Evolutionary conservation across 2,329 filamentous ascomycete species (phyloP).

Genomic region (Conoideocrella luteorostrata): DNA sequence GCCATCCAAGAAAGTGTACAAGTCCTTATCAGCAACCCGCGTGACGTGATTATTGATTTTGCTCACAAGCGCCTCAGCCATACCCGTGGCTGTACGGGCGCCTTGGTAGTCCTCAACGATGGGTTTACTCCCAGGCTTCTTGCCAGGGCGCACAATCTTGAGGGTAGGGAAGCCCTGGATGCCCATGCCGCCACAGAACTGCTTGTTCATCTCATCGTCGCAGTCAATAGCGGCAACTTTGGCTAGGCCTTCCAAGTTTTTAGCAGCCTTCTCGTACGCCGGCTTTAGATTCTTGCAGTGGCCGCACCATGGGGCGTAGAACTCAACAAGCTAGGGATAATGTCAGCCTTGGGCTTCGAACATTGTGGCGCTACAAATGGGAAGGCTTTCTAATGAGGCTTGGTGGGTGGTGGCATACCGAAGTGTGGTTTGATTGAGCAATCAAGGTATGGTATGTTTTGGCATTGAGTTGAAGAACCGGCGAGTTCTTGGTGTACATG

Average conservation of each 20-base stretch:
- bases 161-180: conserved; percentile 92
- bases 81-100: conserved; percentile 72
- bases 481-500: conserved; percentile 80
- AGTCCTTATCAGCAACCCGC: conserved; percentile 69
- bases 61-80: conserved; percentile 76
- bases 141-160: conserved; percentile 83
- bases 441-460: conserved; percentile 79
- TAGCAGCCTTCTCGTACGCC: conserved; percentile 89
- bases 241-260: conserved; percentile 81
- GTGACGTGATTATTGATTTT: conserved; percentile 91
- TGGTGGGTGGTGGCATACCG: conserved; percentile 50
- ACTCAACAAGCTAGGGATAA: conserved; percentile 57
- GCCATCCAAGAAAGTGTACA: conserved; percentile 69
- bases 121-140: conserved; percentile 68
- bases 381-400: not conserved
- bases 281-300: conserved; percentile 96
- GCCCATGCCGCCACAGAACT: conserved; percentile 76
- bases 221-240: conserved; percentile 95
- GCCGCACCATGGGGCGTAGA: conserved; percentile 97
- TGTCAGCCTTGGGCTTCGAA: not conserved
- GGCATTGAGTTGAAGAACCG: conserved; percentile 74
- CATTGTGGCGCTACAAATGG: no score
- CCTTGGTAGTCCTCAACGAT: conserved; percentile 89
- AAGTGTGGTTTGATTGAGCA: conserved; percentile 83
- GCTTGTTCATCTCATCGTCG: conserved; percentile 89